A percentile compares a stretch with the other conserved stretches of the same genome.
Evolutionary conservation across 2,329 filamentous ascomycete species (phyloP).

Genomic region (Epichloe uncinata): DNA sequence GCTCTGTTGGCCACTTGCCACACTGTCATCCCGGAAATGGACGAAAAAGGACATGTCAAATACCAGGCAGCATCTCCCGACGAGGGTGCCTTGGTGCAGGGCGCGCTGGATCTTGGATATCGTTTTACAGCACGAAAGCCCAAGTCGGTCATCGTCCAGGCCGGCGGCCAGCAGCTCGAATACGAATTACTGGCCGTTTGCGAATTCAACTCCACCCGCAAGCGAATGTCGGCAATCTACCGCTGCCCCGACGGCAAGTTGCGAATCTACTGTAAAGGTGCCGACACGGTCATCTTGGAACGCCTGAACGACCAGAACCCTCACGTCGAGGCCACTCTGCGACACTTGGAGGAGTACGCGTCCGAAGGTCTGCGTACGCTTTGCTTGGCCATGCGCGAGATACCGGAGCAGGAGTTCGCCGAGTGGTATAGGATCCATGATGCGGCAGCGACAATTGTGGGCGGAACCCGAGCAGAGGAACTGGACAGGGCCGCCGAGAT

Average conservation of each 20-base stretch:
- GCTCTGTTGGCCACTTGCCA: constrained; percentile 81
- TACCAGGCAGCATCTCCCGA: constrained; percentile 97
- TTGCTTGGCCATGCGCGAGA: constrained; percentile 86
- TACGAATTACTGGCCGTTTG: constrained; percentile 94
- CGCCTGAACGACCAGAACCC: constrained; percentile 73
- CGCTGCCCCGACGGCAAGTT: constrained; percentile 93
- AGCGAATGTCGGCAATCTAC: constrained; percentile 96
- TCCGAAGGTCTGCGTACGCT: constrained; percentile 90
- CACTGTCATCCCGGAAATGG: constrained; percentile 88
- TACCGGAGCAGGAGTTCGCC: constrained; percentile 77
- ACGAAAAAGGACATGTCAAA: constrained; percentile 74
- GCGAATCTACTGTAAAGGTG: constrained; percentile 87
- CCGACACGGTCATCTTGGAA: constrained; percentile 94
- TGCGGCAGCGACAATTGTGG: constrained; percentile 75
- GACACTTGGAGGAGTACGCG: constrained; percentile 96
- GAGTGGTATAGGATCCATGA: constrained; percentile 84
- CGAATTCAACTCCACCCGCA: constrained; percentile 89
- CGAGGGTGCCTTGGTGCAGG: constrained; percentile 91
- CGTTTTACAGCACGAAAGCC: constrained; percentile 85
- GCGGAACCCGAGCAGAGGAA: constrained; percentile 85
- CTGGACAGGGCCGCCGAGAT: constrained; percentile 94
- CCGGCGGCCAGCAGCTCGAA: constrained; percentile 57
- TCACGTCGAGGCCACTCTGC: constrained; percentile 76
- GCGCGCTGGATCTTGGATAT: constrained; percentile 75
- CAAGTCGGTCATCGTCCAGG: constrained; percentile 70